Evolutionary conservation across 257 asterid species (phyloP), one percentile per base, ranked within the genome.

Genomic region (Capsicum rhomboideum): DNA sequence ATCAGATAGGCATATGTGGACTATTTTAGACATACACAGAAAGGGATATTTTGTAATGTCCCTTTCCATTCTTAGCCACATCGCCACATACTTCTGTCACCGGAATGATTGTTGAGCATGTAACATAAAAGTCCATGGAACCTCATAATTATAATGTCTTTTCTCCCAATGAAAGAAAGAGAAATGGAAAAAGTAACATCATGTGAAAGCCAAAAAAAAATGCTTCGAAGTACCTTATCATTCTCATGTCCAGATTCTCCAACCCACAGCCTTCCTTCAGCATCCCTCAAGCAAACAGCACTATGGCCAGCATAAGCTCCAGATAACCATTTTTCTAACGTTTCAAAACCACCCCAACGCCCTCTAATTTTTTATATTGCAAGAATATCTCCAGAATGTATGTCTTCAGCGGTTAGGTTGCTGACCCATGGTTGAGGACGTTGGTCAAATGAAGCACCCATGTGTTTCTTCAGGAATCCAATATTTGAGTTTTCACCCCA

Each of bases 341-440:
- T 92, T 94, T 96, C 97, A 80, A 96, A 93, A 69, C 92, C 99
- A 83, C 99, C 99, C 97, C 97, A 94, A 29, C 96, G 90, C 59
- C 99, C 99, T 80, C 95, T 90, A 49, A 96, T 91, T 87, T 94
- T 96, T 21, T 98, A 96, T 84, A 96, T 71, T 0, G 92, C 97
- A 42, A 96, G 90, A 75, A 94, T 93, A 89, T 94, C 98, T 29
- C 98, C 97, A 37, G 99, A 94, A 82, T 94, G 93, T 85, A 95
- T 90, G 61, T 93, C 93, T 10, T 90, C 97, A 31, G 68, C 83
- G 8, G 87, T 89, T 82, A 93, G 75, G 83, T 91, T 93, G 63
- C 94, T 89, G 52, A 90, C 91, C 97, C 97, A 95, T 17, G 99
- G 99, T 82, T 93, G 93, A 86, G 97, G 97, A 40, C 98, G 96